Percentiles rank a stretch among this genome's conserved stretches.
phyloP scores from a whole-genome alignment of 176 grass and related monocot genomes.

The Puya raimondii region DNA sequence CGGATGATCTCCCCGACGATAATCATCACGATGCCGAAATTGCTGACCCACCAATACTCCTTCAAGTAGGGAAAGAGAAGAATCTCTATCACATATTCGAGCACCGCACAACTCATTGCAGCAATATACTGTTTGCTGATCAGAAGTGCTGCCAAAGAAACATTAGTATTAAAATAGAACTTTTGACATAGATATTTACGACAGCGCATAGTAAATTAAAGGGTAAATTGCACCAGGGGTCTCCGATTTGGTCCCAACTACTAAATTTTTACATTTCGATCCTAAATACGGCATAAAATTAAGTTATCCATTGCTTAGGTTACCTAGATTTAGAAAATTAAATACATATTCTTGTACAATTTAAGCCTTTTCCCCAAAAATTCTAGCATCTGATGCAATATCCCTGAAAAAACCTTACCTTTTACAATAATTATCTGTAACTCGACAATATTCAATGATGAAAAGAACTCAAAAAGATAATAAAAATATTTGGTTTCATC shows the following conservation, averaged over 20 bases:
- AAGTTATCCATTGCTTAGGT: no score
- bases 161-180: slow-evolving; percentile 20
- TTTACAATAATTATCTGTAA: no score
- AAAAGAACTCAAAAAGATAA: no score
- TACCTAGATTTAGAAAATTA: no score
- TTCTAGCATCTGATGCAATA: no score
- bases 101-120: slow-evolving; percentile 70
- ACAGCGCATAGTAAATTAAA: slow-evolving; percentile 8
- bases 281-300: no score
- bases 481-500: no score
- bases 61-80: slow-evolving; percentile 59
- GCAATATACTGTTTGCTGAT: slow-evolving; percentile 81
- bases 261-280: not conserved
- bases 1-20: slow-evolving; percentile 69
- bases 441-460: no score
- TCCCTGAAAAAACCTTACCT: no score
- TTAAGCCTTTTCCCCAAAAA: not conserved
- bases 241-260: not conserved
- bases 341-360: not conserved
- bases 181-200: slow-evolving; percentile 3
- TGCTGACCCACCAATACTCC: slow-evolving; percentile 57
- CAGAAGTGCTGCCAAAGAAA: slow-evolving; percentile 68
- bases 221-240: not conserved
- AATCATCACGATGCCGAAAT: slow-evolving; percentile 68
- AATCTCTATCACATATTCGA: slow-evolving; percentile 72